Evolutionary conservation across 2,329 filamentous ascomycete genomes (phyloP).

Genomic region (Botrytis tulipae): DNA sequence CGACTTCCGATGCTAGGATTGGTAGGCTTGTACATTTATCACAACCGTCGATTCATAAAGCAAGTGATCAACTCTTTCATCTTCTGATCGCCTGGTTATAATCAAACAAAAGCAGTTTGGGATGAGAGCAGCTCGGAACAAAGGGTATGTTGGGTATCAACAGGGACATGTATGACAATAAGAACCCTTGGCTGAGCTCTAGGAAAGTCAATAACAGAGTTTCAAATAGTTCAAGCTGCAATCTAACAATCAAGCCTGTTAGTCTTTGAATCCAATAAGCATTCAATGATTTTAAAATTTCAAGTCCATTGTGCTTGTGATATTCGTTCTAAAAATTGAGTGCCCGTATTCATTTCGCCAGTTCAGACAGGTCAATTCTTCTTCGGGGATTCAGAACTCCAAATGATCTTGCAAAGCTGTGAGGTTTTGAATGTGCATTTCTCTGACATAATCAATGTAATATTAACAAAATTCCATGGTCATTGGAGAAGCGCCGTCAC

Average conservation of each 20-base stretch:
- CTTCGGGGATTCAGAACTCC: too few relatives aligned
- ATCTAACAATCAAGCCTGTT: background rate
- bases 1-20: background rate
- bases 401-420: too few relatives aligned
- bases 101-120: background rate
- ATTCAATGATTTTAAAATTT: background rate
- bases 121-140: background rate
- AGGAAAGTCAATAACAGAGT: background rate
- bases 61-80: background rate
- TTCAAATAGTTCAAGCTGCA: background rate
- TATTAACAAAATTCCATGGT: too few relatives aligned
- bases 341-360: background rate
- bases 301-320: too few relatives aligned
- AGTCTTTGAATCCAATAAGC: background rate
- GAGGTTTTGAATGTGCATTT: too few relatives aligned
- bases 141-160: background rate
- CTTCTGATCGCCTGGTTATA: too few relatives aligned
- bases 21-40: background rate
- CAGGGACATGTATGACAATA: background rate
- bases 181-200: background rate
- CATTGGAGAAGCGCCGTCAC: too few relatives aligned
- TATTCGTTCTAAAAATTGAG: fast-evolving
- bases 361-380: too few relatives aligned
- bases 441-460: too few relatives aligned
- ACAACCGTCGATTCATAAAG: background rate